These are phyloP conservation scores for Aspergillus ostianus DNA, from an alignment of 495 filamentous ascomycete genomes.

Conservation along the genomic window DNA sequence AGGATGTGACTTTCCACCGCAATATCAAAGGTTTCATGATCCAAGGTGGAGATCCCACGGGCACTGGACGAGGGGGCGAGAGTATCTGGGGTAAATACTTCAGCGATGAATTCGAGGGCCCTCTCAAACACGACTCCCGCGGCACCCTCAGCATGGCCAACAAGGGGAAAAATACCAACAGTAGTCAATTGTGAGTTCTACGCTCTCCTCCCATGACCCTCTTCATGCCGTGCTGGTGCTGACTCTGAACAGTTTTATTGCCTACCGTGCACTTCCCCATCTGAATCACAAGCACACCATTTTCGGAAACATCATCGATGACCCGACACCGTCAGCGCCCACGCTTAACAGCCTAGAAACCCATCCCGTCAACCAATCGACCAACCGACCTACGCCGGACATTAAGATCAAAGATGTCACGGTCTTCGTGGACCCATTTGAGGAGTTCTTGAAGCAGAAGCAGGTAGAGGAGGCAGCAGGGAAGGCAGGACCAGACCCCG, in stretches of 20 bases:
- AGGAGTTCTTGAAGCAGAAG: slow-evolving; percentile 69
- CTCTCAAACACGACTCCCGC: slow-evolving; percentile 71
- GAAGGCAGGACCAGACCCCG: slow-evolving; percentile 33
- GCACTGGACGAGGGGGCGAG: slow-evolving; percentile 79
- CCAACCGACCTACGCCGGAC: slow-evolving; percentile 69
- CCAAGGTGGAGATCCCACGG: slow-evolving; percentile 74
- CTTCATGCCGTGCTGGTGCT: slow-evolving; percentile 5
- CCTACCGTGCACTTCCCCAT: slow-evolving; percentile 77
- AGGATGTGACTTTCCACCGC: slow-evolving; percentile 77
- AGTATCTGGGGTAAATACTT: slow-evolving; percentile 91
- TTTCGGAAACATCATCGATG: slow-evolving; percentile 81
- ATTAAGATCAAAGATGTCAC: slow-evolving; percentile 78
- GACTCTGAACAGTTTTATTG: slow-evolving; percentile 62
- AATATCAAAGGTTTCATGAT: slow-evolving; percentile 98
- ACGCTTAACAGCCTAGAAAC: slow-evolving; percentile 72
- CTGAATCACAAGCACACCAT: slow-evolving; percentile 96
- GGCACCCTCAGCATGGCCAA: slow-evolving; percentile 94
- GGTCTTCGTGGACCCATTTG: slow-evolving; percentile 92
- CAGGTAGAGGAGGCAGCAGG: slow-evolving; percentile 50
- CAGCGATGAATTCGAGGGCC: slow-evolving; percentile 88
- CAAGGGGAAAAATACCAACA: slow-evolving; percentile 97
- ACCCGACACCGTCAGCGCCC: slow-evolving; percentile 54
- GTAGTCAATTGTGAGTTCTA: slow-evolving; percentile 70
- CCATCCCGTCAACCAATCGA: slow-evolving; percentile 62
- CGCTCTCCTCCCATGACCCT: neutral